Percentiles rank a stretch among this genome's conserved stretches.
Conservation (phyloP, 192 early-diverging fungal genomes). For the Helicostylum pulchrum region DNA sequence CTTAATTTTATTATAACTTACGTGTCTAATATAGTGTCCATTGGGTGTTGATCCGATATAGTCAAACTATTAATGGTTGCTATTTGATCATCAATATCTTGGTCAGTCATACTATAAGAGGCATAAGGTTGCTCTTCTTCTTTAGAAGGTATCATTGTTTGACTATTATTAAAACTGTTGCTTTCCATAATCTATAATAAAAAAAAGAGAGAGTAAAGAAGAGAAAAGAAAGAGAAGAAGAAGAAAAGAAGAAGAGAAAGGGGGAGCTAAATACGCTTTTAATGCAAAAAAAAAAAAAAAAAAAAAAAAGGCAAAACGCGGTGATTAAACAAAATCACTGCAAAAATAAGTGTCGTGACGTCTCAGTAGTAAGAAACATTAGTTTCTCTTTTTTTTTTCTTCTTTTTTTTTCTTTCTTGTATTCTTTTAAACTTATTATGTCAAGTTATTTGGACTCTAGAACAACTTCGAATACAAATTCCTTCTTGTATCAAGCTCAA, state of each 20-base stretch:
- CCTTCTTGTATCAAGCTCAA: neutral
- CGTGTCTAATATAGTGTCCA: conserved; percentile 9
- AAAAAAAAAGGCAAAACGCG: too few relatives aligned
- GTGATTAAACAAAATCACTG: too few relatives aligned
- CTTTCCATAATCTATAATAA: neutral
- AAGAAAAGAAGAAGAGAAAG: neutral
- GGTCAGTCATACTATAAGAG: conserved; percentile 7
- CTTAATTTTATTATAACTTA: neutral
- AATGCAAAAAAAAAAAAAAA: neutral
- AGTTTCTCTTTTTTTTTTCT: neutral
- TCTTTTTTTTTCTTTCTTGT: neutral
- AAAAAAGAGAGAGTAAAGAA: neutral
- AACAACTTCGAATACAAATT: neutral
- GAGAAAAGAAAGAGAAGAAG: neutral
- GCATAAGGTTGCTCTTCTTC: neutral
- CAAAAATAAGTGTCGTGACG: neutral
- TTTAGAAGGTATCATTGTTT: conserved; percentile 1
- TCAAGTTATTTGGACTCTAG: conserved; percentile 1
- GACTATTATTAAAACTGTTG: neutral
- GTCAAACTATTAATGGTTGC: conserved; percentile 11
- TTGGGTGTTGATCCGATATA: conserved; percentile 9
- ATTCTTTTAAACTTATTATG: neutral
- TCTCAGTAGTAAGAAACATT: too few relatives aligned
- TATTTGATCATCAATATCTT: conserved; percentile 14
- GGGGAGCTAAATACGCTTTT: neutral